Base-by-base conservation (phyloP, 1,139 yeast genomes). In the Diutina sp. region DNA sequence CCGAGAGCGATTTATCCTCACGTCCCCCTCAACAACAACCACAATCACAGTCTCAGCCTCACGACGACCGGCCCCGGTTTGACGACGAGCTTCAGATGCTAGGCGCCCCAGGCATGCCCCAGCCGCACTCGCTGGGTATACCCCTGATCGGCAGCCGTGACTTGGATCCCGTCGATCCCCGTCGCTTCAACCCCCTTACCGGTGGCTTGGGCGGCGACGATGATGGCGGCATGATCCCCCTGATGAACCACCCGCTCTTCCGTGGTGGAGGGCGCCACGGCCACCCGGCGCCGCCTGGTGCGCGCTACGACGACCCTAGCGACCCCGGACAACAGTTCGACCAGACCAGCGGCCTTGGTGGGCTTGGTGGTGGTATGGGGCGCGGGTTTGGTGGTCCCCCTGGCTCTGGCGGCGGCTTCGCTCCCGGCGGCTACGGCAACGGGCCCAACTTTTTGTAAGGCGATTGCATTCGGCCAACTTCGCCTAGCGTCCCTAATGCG, bases 1-100 rank as follows among this genome's bases (percentile, higher is more conserved):
- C 29, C 51, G 28, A 14, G 12, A 16, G 14, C 29, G 8, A 18
- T 12, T 25, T 28, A 12, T 9, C 51, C 32, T 44, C 18, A 44
- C 46, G 25, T 4, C 46, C 11, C n/a, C 46, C 11, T 44, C 46
- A 44, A 16, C 46, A 14, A 14, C 18, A n/a, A 44, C 16, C 16
- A 44, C 16, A 44, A 12, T 7, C n/a, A n/a, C 16, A 4, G 41
- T 7, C 28, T 44, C 44, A 28, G 16, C 32, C 35, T 5, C 46
- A 51, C 1, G 57, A 57, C 32, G 70, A 67, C 53, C 67, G 66
- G 69, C 70, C 70, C 6, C 69, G 63, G 29, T 67, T 67, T 52
- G 70, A 67, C 28, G 70, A 64, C 50, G 69, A 67, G 51, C 35
- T 50, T 16, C 53, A 32, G 28, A 32, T 18, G 18, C 41, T n/a